Percentiles rank a stretch among this genome's conserved stretches.
Conservation (phyloP, 1,284 basidiomycete species). For the Fomitopsis schrenkii region DNA sequence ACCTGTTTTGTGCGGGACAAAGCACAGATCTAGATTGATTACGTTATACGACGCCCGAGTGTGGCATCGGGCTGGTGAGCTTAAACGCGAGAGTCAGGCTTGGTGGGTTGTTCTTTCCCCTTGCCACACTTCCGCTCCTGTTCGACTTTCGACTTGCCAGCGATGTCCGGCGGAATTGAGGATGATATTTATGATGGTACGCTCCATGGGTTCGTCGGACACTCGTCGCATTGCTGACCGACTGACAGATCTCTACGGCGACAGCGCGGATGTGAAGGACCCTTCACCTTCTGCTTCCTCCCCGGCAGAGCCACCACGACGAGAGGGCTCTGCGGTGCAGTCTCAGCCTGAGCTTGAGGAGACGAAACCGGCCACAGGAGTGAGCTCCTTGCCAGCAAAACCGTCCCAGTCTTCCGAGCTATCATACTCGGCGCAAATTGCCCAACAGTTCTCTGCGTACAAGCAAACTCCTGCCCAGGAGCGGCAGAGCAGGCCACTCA, state of each 20-base stretch:
- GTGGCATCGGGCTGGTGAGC: neutral
- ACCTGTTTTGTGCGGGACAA: neutral
- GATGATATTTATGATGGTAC: slow-evolving; percentile 24
- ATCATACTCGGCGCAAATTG: slow-evolving; percentile 70
- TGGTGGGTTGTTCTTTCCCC: no score
- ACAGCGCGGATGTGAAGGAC: slow-evolving; percentile 17
- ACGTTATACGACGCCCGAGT: neutral
- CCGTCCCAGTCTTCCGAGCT: slow-evolving; percentile 29
- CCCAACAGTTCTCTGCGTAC: slow-evolving; percentile 64
- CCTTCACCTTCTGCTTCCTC: slow-evolving; percentile 5
- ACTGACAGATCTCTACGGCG: slow-evolving; percentile 19
- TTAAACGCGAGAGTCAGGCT: no score
- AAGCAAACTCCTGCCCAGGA: slow-evolving; percentile 68
- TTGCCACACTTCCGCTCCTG: no score
- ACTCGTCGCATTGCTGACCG: neutral
- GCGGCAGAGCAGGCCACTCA: slow-evolving; percentile 42
- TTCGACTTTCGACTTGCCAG: neutral
- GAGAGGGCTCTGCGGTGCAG: slow-evolving; percentile 5
- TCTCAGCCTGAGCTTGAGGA: slow-evolving; percentile 6
- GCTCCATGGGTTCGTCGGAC: neutral
- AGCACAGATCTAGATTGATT: neutral
- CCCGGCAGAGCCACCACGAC: slow-evolving; percentile 7
- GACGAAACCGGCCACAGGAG: slow-evolving; percentile 8
- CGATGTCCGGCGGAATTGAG: slow-evolving; percentile 20
- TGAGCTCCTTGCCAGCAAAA: slow-evolving; percentile 22